A percentile compares a stretch with the other conserved stretches of the same genome.
These are phyloP conservation scores for Thermoascus crustaceus DNA, from an alignment of 2,329 filamentous ascomycete species.

Conservation along the genomic window DNA sequence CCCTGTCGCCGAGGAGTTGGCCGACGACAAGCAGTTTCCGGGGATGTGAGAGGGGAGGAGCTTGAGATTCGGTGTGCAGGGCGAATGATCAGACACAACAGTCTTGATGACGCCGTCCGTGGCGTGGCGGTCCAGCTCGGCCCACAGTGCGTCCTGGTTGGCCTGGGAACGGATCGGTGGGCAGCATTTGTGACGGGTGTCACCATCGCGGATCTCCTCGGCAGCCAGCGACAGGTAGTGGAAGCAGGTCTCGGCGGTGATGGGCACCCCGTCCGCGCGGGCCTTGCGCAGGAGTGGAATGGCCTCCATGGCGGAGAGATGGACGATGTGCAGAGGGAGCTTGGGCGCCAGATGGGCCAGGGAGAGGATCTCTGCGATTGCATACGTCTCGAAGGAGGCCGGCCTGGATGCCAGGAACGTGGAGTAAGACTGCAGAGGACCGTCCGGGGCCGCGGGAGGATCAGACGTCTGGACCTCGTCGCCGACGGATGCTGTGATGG, in stretches of 20 bases:
- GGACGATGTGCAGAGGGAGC: constrained; percentile 85
- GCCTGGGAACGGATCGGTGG: constrained; percentile 74
- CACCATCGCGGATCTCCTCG: constrained; percentile 72
- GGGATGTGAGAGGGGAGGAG: constrained; percentile 67
- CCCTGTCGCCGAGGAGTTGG: constrained; percentile 11
- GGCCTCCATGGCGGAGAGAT: constrained; percentile 80
- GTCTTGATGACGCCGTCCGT: constrained; percentile 78
- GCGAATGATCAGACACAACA: constrained; percentile 90
- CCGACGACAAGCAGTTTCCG: constrained; percentile 29
- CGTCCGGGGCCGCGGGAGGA: constrained; percentile 61
- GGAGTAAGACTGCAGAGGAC: constrained; percentile 67
- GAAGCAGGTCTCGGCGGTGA: constrained; percentile 93
- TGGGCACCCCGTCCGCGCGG: constrained; percentile 64
- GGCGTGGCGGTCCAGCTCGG: constrained; percentile 55
- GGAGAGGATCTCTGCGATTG: constrained; percentile 76
- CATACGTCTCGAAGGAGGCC: constrained; percentile 81
- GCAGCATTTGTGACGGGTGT: constrained; percentile 92
- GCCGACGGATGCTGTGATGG: constrained; percentile 68
- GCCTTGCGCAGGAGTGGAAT: constrained; percentile 74
- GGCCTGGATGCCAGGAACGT: constrained; percentile 91
- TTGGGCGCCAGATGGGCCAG: constrained; percentile 71
- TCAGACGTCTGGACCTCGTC: constrained; percentile 64
- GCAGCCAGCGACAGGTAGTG: constrained; percentile 83
- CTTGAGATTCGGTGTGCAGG: constrained; percentile 91
- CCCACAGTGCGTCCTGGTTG: constrained; percentile 84